Evolutionary conservation across 2,329 filamentous ascomycete species (phyloP), one percentile per base, ranked within the genome.

Genomic region (Ophiosphaerella korrae): DNA sequence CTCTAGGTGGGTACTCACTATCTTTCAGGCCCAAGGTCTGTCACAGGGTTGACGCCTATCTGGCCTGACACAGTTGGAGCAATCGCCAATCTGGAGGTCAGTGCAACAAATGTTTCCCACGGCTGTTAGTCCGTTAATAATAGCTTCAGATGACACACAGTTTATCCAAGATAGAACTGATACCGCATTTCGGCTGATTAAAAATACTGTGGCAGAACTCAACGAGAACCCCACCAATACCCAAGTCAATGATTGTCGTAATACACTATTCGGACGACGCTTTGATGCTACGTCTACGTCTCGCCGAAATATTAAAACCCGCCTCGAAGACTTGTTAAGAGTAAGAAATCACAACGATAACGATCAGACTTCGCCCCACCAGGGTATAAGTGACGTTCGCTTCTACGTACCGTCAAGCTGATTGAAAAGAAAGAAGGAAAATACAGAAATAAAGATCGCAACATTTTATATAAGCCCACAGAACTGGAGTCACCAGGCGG

Each of bases 11-110:
- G 24, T 12, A 41, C 45, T 42, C 16, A 48, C 45, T 40, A 48
- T 16, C 12, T 21, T 35, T 34, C 37, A 13, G 45, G 18, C 3
- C 18, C 18, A 23, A 42, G 32, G n/a, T 48, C 37, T 12, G 45
- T 48, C 16, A 48, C 45, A 34, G 45, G 45, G 41, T 48, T 48
- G 9, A 48, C 45, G 12, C 45, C 45, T 41, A 48, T 48, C 26
- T 48, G 45, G 18, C 45, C 45, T 16, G 45, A 35, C n/a, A 16
- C 37, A 3, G 45, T 48, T 23, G 45, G 45, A 12, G 26, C 31
- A 37, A 48, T 18, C 29, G 35, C 24, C 37, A 48, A 24, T 48
- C 37, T 36, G 45, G 45, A 23, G 37, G 45, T 48, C 8, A 35
- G 45, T 48, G 3, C 14, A 14, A 35, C 12, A 5, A 3, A 12